Percentiles rank a stretch among this genome's conserved stretches.
Conservation (phyloP, 306 rosid genomes). For the Vigna angularis region DNA sequence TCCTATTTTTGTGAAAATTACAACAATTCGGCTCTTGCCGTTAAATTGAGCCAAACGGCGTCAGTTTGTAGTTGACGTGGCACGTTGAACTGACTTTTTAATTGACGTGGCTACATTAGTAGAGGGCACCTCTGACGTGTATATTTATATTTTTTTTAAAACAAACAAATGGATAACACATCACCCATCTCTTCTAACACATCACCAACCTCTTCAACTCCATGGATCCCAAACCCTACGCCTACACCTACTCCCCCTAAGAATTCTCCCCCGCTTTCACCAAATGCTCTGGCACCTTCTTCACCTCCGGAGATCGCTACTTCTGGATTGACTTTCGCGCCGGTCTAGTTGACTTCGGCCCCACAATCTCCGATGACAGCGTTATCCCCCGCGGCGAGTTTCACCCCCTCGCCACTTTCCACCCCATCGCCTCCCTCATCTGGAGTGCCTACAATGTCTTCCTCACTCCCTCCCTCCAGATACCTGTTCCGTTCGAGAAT, state of each 20-base stretch:
- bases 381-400: slow-evolving; percentile 85
- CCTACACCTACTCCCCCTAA: slow-evolving; percentile 67
- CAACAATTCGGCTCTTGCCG: no score
- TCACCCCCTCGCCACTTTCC: slow-evolving; percentile 82
- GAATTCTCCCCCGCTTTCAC: slow-evolving; percentile 77
- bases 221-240: slow-evolving; percentile 59
- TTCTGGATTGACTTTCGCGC: slow-evolving; percentile 93
- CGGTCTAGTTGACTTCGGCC: slow-evolving; percentile 92
- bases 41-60: no score
- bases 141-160: no score
- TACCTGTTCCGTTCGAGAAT: slow-evolving; percentile 77
- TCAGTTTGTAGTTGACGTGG: no score
- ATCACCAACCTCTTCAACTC: no score
- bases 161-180: no score
- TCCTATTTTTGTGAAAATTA: no score
- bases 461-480: slow-evolving; percentile 85
- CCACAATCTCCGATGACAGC: slow-evolving; percentile 85
- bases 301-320: slow-evolving; percentile 74
- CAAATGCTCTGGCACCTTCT: slow-evolving; percentile 75
- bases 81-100: no score
- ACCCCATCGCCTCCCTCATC: slow-evolving; percentile 78
- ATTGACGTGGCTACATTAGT: no score
- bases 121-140: no score
- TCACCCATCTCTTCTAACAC: no score
- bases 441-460: slow-evolving; percentile 87